phyloP scores from a whole-genome alignment of 352 stramenopile species.

The Globisporangium ultimum region DNA sequence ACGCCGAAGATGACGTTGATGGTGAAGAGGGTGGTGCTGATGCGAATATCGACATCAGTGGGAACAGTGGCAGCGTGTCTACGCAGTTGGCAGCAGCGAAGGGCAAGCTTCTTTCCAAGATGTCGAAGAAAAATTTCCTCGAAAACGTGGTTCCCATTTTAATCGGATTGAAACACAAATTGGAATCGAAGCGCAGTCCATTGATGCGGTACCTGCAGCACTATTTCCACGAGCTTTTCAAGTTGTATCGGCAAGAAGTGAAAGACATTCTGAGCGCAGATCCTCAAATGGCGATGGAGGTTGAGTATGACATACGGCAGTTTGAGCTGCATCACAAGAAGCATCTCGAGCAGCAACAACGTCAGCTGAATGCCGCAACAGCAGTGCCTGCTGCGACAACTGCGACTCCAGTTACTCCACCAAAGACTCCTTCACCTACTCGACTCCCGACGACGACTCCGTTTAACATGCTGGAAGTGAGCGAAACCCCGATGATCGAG shows the following conservation, averaged over 20 bases:
- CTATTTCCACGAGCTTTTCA: slow-evolving; percentile 94
- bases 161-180: slow-evolving; percentile 93
- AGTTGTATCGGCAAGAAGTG: slow-evolving; percentile 91
- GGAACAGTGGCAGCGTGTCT: slow-evolving; percentile 36
- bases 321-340: slow-evolving; percentile 64
- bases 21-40: slow-evolving; percentile 73
- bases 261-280: slow-evolving; percentile 92
- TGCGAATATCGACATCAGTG: slow-evolving; percentile 44
- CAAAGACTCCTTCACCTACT: slow-evolving; percentile 26
- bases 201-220: slow-evolving; percentile 92
- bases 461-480: slow-evolving; percentile 33
- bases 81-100: slow-evolving; percentile 87
- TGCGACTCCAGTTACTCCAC: slow-evolving; percentile 7
- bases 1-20: slow-evolving; percentile 52
- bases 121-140: slow-evolving; percentile 97
- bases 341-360: slow-evolving; percentile 32
- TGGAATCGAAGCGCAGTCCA: slow-evolving; percentile 92
- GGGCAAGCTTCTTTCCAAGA: slow-evolving; percentile 91
- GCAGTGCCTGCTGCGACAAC: background rate
- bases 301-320: slow-evolving; percentile 94
- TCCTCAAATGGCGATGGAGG: slow-evolving; percentile 92
- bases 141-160: slow-evolving; percentile 97
- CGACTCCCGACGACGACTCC: slow-evolving; percentile 14
- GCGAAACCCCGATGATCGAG: slow-evolving; percentile 24
- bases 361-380: slow-evolving; percentile 16